Evolutionary conservation across 1,284 basidiomycete species (phyloP), one percentile per base, ranked within the genome.

Genomic region (Ceratobasidium sp.): DNA sequence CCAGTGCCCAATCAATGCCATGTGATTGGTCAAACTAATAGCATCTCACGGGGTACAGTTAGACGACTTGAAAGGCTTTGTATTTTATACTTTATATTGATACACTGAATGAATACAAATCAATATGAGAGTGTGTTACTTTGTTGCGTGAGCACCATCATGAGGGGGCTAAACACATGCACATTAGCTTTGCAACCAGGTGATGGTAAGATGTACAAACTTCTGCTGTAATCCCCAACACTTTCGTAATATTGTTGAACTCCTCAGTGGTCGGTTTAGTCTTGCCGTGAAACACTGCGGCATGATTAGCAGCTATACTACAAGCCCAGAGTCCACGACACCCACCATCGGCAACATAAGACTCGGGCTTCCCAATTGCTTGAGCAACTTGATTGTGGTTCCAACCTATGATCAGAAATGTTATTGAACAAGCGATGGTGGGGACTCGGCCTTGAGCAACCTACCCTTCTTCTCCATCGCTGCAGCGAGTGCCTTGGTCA

Each of bases 401-500:
- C 65, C 53, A 70, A 6, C 65, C 65, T 70, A 48, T 23, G 16
- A 21, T 30, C 28, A 21, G 30, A n/a, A 18, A 12, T 3, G 18
- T 30, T 53, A 30, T 30, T 21, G 1, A 9, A 30, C 6, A 53
- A 12, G 18, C 3, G n/a, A n/a, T n/a, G n/a, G n/a, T n/a, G n/a
- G n/a, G n/a, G n/a, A n/a, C n/a, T 28, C 50, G 30, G 28, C 50
- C 50, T 30, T 28, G 23, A 30, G 9, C 48, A 28, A 21, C 65
- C 10, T 2, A 70, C 65, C 65, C 28, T 70, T 70, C 53, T 70
- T 70, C 18, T 43, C 32, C 65, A 21, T 57, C 36, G 65, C 65
- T 1, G 48, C 65, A 46, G 45, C 65, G n/a, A 70, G 65, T 30
- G 52, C 52, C 65, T 70, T 16, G 10, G 36, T 45, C 5, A 28